Evolutionary conservation across 2,329 filamentous ascomycete species (phyloP), one percentile per base, ranked within the genome.

Genomic region (Pestalotiopsis sp.): DNA sequence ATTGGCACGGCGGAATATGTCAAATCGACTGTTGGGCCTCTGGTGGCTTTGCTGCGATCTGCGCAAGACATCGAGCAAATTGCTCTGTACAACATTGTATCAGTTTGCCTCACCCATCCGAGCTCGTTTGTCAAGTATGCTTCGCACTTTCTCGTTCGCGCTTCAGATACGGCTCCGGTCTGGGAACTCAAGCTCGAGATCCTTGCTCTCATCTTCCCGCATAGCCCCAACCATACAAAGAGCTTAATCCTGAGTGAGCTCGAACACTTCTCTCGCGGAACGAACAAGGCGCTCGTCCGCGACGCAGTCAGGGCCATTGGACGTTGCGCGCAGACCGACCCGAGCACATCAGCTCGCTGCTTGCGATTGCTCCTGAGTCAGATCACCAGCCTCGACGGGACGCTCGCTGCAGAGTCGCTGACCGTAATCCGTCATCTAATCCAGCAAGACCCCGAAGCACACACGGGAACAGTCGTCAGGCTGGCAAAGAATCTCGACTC

Each of bases 381-480:
- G 76, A 94, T 98, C 65, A 93, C 93, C 13, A 96, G 93, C 75
- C 84, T 95, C 12, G 95, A 98, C 75, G 92, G 94, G 2, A 94
- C 91, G 27, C 85, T 98, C 25, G 95, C 97, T 0, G 95, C 95
- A 0, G 96, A 98, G 78, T 95, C 94, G 1, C 84, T 99, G 69
- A 98, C 97, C 3, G 96, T 98, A 2, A 96, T 99, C 70, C 90
- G 96, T 2, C 95, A 98, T 79, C 85, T 99, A 65, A 98, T 99
- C 66, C 96, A 99, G 77, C 93, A 97, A 75, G 91, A 97, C 71
- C 94, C 95, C 0, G 83, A 89, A 36, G 90, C 90, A 3, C 96
- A 99, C 77, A 87, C 90, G 12, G 92, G 91, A 57, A 99, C 96
- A 0, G 94, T 98, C 1, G 89, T 98, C 41, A 89, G 94, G 61